Percentiles rank a stretch among this genome's conserved stretches.
Conservation (phyloP, 139 green algal species). For the Coelastrella sp. region DNA sequence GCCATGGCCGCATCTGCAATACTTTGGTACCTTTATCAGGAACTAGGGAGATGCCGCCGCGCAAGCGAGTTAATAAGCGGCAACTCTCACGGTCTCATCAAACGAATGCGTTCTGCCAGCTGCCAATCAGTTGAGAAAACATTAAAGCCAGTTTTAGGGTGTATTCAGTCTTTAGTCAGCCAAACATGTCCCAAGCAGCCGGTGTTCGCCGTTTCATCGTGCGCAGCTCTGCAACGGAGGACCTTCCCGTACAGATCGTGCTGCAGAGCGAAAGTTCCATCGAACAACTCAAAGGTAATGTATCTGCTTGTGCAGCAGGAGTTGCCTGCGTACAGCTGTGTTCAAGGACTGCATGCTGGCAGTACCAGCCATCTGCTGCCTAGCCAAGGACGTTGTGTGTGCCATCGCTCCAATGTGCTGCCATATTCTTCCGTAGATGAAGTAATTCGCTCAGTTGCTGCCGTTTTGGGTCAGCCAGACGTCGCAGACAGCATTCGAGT, state of each 20-base stretch:
- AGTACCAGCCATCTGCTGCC: background rate
- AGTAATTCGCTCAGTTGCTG: background rate
- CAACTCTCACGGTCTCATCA: background rate
- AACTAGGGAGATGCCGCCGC: background rate
- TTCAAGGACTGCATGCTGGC: background rate
- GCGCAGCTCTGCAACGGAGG: background rate
- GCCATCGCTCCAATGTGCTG: background rate
- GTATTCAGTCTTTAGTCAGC: background rate
- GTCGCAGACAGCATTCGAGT: background rate
- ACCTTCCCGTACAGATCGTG: background rate
- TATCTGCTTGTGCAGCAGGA: background rate
- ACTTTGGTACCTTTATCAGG: background rate
- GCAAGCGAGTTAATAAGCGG: background rate
- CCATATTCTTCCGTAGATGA: background rate
- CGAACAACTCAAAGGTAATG: background rate
- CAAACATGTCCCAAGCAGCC: background rate
- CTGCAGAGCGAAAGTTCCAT: background rate
- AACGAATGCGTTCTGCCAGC: background rate
- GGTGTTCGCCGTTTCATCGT: background rate
- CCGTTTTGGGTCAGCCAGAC: background rate
- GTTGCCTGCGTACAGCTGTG: background rate
- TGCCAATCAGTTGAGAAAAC: background rate
- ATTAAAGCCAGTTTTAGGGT: background rate
- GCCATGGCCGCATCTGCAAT: background rate
- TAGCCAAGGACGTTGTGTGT: too few relatives aligned